Evolutionary conservation across 495 filamentous ascomycete genomes (phyloP).

Genomic region (Usnea hakonensis): DNA sequence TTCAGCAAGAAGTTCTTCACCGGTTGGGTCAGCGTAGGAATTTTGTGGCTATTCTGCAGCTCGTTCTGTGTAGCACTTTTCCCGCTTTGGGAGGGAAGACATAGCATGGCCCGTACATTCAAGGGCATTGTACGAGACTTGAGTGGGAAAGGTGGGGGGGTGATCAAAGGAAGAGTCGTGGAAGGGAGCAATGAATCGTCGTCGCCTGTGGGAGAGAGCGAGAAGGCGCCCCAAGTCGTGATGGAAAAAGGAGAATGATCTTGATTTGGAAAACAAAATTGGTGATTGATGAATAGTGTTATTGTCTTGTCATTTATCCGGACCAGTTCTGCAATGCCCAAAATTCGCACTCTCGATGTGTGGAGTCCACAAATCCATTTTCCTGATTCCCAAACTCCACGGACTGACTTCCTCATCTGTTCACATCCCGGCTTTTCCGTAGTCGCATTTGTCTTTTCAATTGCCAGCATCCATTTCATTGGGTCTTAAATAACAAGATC

Average conservation of each 20-base stretch:
- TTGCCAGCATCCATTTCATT: constrained; percentile 44
- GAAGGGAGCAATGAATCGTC: constrained; percentile 12
- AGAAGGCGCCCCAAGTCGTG: not conserved
- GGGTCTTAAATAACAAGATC: constrained; percentile 98
- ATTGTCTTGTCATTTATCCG: not conserved
- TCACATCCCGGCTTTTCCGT: constrained; percentile 5
- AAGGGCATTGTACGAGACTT: constrained; percentile 63
- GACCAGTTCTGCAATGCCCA: not conserved
- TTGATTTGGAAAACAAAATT: not conserved
- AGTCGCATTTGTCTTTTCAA: not conserved
- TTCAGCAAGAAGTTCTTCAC: constrained; percentile 91
- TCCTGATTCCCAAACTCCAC: not conserved
- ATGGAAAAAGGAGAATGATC: constrained; percentile 9
- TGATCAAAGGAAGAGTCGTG: constrained; percentile 6
- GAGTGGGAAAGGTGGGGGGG: constrained; percentile 42
- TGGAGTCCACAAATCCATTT: not conserved
- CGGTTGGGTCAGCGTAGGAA: constrained; percentile 80
- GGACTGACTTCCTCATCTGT: not conserved
- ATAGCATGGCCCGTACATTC: constrained; percentile 56
- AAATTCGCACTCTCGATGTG: not conserved
- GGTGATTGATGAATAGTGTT: constrained; percentile 1
- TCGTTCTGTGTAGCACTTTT: constrained; percentile 69
- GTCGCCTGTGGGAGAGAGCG: not conserved
- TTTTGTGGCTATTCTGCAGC: constrained; percentile 79
- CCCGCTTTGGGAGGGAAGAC: constrained; percentile 72